Evolutionary conservation across 176 grass and related monocot species (phyloP).

Genomic region (Poa pratensis): DNA sequence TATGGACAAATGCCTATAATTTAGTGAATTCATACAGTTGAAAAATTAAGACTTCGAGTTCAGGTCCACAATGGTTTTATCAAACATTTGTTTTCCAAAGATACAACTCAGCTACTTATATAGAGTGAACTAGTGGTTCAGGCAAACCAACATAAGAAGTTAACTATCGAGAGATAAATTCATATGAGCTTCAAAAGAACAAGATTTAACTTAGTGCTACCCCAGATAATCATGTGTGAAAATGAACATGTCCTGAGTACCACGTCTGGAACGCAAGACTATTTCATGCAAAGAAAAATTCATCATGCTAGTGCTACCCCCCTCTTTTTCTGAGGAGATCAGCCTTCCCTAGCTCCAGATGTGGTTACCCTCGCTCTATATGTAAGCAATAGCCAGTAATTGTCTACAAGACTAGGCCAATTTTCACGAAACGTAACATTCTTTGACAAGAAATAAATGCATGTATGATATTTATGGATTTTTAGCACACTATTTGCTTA

Average conservation of each 20-base stretch:
- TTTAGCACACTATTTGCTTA: background rate
- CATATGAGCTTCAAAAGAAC: background rate
- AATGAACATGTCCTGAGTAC: background rate
- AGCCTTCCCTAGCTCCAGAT: background rate
- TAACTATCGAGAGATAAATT: background rate
- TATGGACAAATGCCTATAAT: background rate
- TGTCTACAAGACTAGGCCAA: background rate
- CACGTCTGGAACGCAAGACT: background rate
- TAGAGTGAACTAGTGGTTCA: background rate
- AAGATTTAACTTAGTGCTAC: background rate
- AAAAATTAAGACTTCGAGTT: background rate
- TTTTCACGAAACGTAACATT: background rate
- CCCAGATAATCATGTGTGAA: accelerated
- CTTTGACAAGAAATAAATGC: background rate
- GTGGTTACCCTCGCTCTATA: slow-evolving; percentile 4
- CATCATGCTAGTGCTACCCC: background rate
- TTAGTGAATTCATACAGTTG: slow-evolving; percentile 9
- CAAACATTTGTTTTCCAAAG: background rate
- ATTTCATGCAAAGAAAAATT: background rate
- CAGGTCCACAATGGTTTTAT: background rate
- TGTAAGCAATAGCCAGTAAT: background rate
- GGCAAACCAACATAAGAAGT: background rate
- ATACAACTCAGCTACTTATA: background rate
- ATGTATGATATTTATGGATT: background rate
- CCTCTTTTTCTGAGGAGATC: background rate